phyloP scores from a whole-genome alignment of 345 rosid species.

The Moricandia moricandioides region DNA sequence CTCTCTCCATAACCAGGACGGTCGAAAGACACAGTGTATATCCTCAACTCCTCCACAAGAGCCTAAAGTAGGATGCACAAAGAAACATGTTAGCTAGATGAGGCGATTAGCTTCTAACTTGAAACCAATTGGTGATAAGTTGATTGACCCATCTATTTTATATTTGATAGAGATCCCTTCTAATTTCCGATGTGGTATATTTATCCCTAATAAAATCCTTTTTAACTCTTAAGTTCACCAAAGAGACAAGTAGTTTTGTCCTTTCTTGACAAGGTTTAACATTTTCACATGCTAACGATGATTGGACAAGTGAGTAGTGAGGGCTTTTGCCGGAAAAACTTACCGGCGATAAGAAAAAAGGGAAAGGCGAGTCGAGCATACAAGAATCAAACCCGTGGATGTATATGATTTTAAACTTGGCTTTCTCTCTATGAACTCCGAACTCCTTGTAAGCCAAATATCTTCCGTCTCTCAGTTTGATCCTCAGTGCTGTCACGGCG shows the following conservation, averaged over 20 bases:
- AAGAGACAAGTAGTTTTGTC: not conserved
- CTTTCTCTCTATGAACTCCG: slow-evolving; percentile 42
- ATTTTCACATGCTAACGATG: not conserved
- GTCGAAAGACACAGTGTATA: not conserved
- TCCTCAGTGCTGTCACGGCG: slow-evolving; percentile 42
- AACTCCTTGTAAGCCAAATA: slow-evolving; percentile 55
- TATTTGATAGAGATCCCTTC: too few relatives aligned
- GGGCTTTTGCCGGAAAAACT: not conserved
- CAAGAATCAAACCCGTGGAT: slow-evolving; percentile 48
- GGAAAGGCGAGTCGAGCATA: slow-evolving; percentile 37
- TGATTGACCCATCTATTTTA: too few relatives aligned
- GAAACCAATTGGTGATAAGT: too few relatives aligned
- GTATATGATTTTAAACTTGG: slow-evolving; percentile 42
- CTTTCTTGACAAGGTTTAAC: not conserved
- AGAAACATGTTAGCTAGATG: too few relatives aligned
- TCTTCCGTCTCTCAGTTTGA: slow-evolving; percentile 60
- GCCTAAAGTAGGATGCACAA: not conserved
- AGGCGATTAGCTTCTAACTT: too few relatives aligned
- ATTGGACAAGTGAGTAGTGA: not conserved
- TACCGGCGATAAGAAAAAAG: slow-evolving; percentile 37
- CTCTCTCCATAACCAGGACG: slow-evolving; percentile 10
- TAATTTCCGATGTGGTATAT: too few relatives aligned
- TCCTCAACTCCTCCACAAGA: not conserved
- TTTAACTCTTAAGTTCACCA: slow-evolving; percentile 3
- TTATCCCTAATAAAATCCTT: too few relatives aligned